These are phyloP conservation scores for Mycena leptocephala DNA, from an alignment of 768 basidiomycete species.

Conservation along the genomic window DNA sequence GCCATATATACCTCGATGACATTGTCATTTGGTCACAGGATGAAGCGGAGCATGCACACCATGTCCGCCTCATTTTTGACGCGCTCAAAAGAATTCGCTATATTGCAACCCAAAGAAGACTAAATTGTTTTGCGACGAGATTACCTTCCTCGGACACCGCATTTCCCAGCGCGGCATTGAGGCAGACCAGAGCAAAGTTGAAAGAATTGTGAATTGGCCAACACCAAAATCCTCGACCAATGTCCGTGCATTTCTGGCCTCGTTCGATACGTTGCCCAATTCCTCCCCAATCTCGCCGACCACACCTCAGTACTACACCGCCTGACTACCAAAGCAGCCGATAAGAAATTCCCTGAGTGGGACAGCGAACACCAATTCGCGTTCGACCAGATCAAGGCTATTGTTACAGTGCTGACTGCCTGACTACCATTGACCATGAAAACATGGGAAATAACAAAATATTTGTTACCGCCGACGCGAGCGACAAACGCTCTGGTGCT, in stretches of 20 bases:
- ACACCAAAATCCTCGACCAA: conserved; percentile 42
- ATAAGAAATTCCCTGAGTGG: conserved; percentile 48
- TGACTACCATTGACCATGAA: conserved; percentile 50
- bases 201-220: conserved; percentile 50
- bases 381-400: conserved; percentile 46
- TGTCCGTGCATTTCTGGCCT: conserved; percentile 53
- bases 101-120: conserved; percentile 44
- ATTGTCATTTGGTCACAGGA: conserved; percentile 62
- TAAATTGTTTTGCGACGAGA: neutral
- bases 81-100: conserved; percentile 38
- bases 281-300: conserved; percentile 47
- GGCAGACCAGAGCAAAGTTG: conserved; percentile 42
- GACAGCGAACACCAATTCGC: conserved; percentile 36
- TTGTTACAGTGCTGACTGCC: conserved; percentile 40
- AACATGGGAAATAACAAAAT: conserved; percentile 48
- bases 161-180: conserved; percentile 45
- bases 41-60: conserved; percentile 48
- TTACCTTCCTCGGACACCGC: conserved; percentile 46
- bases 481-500: conserved; percentile 44
- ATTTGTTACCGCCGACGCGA: conserved; percentile 49
- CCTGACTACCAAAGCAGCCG: conserved; percentile 46
- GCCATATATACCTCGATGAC: conserved; percentile 63
- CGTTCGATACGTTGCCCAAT: conserved; percentile 45
- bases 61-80: conserved; percentile 41
- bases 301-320: conserved; percentile 44